Conservation (phyloP, 495 filamentous ascomycete species). For the Penicillium pulvis region DNA sequence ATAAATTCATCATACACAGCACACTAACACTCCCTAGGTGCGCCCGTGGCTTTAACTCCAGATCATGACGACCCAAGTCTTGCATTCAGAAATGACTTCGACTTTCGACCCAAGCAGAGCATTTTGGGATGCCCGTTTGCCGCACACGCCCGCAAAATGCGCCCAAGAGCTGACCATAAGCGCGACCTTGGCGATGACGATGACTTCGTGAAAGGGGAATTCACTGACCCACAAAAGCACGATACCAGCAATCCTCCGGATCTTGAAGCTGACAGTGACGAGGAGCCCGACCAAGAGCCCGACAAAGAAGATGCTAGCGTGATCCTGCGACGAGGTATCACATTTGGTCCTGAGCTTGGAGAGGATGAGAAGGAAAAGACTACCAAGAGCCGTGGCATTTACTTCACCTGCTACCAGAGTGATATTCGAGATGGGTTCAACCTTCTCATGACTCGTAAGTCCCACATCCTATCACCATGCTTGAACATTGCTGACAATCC, state of each 20-base stretch:
- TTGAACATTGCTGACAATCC: neutral
- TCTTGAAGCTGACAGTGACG: slow-evolving; percentile 3
- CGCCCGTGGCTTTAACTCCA: slow-evolving; percentile 14
- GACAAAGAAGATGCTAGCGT: slow-evolving; percentile 13
- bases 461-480: neutral
- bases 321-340: slow-evolving; percentile 36
- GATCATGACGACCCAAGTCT: neutral
- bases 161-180: slow-evolving; percentile 28
- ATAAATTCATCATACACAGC: neutral
- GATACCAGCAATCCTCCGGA: slow-evolving; percentile 3
- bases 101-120: slow-evolving; percentile 22
- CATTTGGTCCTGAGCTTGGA: slow-evolving; percentile 25
- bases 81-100: slow-evolving; percentile 30
- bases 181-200: slow-evolving; percentile 16
- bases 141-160: slow-evolving; percentile 41
- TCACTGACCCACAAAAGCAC: neutral
- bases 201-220: slow-evolving; percentile 2
- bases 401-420: slow-evolving; percentile 29
- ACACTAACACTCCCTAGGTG: slow-evolving; percentile 6
- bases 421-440: slow-evolving; percentile 30
- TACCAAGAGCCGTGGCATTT: slow-evolving; percentile 20
- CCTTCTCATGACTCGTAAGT: slow-evolving; percentile 26
- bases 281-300: slow-evolving; percentile 2
- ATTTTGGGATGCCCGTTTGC: slow-evolving; percentile 33
- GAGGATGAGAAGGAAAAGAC: slow-evolving; percentile 12